Base-by-base conservation (phyloP, 345 rosid species). In the Eucalyptus caleyi region DNA sequence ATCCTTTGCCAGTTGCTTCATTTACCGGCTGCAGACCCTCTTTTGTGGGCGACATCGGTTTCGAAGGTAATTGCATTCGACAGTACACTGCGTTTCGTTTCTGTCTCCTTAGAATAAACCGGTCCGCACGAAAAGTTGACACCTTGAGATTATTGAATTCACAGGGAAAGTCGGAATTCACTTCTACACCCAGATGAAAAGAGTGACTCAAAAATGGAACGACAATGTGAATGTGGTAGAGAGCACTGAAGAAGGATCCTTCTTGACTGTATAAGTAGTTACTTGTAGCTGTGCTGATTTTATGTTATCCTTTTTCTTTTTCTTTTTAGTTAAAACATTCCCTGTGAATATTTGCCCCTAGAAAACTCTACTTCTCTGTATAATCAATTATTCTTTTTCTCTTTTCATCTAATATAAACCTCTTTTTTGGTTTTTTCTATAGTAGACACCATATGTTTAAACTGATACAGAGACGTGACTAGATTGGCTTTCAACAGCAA, bases 131-230 rank as follows among this genome's bases (percentile, higher is more conserved):
- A 21, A 40, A 77, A 21, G 47, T 77, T 77, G 4, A 77, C 83
- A 11, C 32, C 26, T 40, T 9, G 60, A 69, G 80, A 44, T 60
- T 37, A 16, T 47, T 26, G 88, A 87, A 53, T 50, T 86, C 8
- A 54, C 93, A 95, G 97, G 97, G 80, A 94, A 94, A 72, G 93
- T 93, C 3, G 94, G 95, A 72, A 45, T 90, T 47, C 93, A 92
- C 44, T 95, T 95, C 89, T 95, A 92, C 91, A 95, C 97, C 60
- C 93, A 91, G 91, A 89, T 92, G 30, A 95, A 95, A 59, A 94
- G 92, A 80, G 95, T 95, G 81, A 91, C 93, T 37, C 95, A 93
- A 90, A 95, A 93, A 89, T 93, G 96, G 96, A 92, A 87, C 59
- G 94, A 83, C 91, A 80, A 72, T 86, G 89, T 82, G 91, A 86